Evolutionary conservation across 371 early-diverging fungal genomes (phyloP), one percentile per base, ranked within the genome.

Genomic region (Zancudomyces culisetae): DNA sequence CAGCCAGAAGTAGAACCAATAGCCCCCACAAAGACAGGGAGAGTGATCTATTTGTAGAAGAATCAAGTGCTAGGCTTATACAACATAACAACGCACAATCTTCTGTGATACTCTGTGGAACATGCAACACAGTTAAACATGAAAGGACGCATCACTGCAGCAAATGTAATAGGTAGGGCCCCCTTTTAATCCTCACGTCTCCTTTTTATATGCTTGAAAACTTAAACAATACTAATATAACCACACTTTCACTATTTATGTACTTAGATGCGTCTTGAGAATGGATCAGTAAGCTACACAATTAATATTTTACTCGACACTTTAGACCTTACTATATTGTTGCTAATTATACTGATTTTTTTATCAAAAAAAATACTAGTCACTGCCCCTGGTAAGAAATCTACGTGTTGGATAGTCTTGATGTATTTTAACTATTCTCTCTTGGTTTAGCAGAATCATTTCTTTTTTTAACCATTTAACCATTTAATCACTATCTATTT

Each of bases 271-370:
- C 55, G 67, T 77, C 8, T 55, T 78, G 19, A 77, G 79, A 49
- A 76, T 79, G 76, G 81, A 81, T 60, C 81, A 80, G 75, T 75
- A 68, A 72, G 73, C 68, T 10, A 35, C 6, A 10, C 35, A 35
- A 35, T 10, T 10, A 35, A 10, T 35, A 15, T 15, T 10, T 10
- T 10, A 10, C 6, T 15, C 6, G 6, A 35, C 35, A 35, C 35
- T 35, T 35, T 35, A 6, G 15, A 35, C n/a, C n/a, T n/a, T n/a
- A 35, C 35, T 10, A 35, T 35, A 35, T 10, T 35, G 6, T 15
- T 15, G 15, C 15, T 6, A 35, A 35, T 6, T 10, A 35, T 10
- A 35, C 6, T 10, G 15, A 35, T 15, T 6, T 35, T 35, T 35
- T 35, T 10, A 35, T 35, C 15, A 10, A 35, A 35, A 35, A 15